Evolutionary conservation across 2,329 filamentous ascomycete species (phyloP), one percentile per base, ranked within the genome.

Genomic region (Ophiobolus disseminans): DNA sequence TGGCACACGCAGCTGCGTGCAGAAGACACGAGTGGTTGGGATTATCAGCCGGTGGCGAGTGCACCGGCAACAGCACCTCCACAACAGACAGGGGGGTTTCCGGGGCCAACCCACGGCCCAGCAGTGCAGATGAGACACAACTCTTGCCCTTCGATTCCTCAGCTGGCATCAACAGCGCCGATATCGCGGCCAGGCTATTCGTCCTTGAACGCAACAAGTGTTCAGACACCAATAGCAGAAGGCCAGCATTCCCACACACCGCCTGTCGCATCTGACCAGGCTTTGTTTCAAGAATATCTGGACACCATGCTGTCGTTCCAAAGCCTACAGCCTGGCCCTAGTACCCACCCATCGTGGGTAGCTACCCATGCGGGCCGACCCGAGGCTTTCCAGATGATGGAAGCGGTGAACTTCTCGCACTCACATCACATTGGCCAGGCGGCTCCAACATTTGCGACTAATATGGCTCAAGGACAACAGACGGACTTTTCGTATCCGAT

Each of bases 131-230:
- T 46, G 21, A 46, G 52, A 45, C 53, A 60, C 21, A 57, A 53
- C 17, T 61, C 60, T 7, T 66, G 60, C 51, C 64, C 63, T 6
- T 56, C 48, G 26, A 49, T 56, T 17, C 51, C 59, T 26, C 48
- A 56, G 9, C 10, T 40, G 19, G 22, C 30, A n/a, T n/a, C n/a
- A 1, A 30, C 35, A 6, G 40, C 53, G 8, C 47, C 61, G 22
- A 39, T 45, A 20, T 19, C 42, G n/a, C 31, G 48, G 7, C 37
- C 54, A 5, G 54, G 57, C 37, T 58, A 55, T 10, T 57, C 57
- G 11, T 37, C 50, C 30, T 32, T 14, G 2, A 48, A 34, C 21
- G 34, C 37, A 16, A 26, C 48, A 4, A 40, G 34, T 37, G 14
- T 13, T 19, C 31, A 51, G 8, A 19, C 26, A 9, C 37, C 34